These are phyloP conservation scores for Musa balbisiana DNA, from an alignment of 202 grass and related monocot species.

Conservation along the genomic window DNA sequence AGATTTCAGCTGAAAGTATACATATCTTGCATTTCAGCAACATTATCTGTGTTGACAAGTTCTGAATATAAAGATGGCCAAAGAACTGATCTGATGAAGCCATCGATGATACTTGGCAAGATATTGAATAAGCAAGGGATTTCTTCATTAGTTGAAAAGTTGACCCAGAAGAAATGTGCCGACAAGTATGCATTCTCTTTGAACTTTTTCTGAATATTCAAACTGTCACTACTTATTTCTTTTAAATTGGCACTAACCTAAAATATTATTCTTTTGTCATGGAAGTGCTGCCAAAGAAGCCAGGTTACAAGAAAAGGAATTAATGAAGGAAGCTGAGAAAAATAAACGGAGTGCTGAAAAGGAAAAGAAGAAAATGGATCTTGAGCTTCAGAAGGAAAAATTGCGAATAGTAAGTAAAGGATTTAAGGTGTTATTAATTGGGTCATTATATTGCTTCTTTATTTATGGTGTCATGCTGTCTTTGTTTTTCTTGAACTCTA, in stretches of 20 bases:
- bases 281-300: slow-evolving; percentile 41
- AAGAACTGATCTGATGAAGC: slow-evolving; percentile 28
- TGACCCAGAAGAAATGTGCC: slow-evolving; percentile 40
- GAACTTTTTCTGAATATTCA: background rate
- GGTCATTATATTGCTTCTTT: too few species aligned
- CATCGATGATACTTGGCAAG: slow-evolving; percentile 50
- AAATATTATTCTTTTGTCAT: background rate
- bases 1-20: background rate
- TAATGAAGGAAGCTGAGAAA: slow-evolving; percentile 39
- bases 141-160: slow-evolving; percentile 48
- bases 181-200: slow-evolving; percentile 34
- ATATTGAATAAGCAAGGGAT: slow-evolving; percentile 55
- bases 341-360: slow-evolving; percentile 31
- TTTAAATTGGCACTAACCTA: too few species aligned
- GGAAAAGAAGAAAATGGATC: slow-evolving; percentile 34
- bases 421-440: background rate
- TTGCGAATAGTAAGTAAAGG: slow-evolving; percentile 40
- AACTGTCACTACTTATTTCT: too few species aligned
- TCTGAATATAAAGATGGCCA: slow-evolving; percentile 25
- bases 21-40: background rate
- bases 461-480: too few species aligned
- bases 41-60: slow-evolving; percentile 40
- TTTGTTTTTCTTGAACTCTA: too few species aligned
- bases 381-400: slow-evolving; percentile 45
- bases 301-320: slow-evolving; percentile 41